These are phyloP conservation scores for Spongospora subterranea DNA, from an alignment of 208 protist species.

Conservation along the genomic window DNA sequence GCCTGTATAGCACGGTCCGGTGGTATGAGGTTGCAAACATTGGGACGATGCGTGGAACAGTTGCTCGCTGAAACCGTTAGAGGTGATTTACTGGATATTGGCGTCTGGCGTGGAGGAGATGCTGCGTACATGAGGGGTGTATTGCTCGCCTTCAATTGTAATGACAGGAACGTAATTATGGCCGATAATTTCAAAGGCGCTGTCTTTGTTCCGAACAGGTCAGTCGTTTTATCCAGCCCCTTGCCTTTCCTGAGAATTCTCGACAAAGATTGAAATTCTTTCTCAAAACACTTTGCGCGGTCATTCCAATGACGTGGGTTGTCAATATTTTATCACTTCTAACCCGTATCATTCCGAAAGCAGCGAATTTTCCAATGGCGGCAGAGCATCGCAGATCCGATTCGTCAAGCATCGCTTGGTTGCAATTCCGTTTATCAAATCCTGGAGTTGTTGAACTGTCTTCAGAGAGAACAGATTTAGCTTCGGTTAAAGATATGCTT, in stretches of 20 bases:
- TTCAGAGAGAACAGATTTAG: not conserved
- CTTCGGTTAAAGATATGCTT: not conserved
- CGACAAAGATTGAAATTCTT: not conserved
- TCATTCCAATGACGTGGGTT: not conserved
- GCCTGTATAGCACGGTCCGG: not conserved
- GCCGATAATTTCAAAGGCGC: constrained; percentile 2
- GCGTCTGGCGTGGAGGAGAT: constrained; percentile 28
- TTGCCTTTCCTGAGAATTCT: not conserved
- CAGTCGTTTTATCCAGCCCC: not conserved
- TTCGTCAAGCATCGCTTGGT: not conserved
- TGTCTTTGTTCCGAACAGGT: not conserved
- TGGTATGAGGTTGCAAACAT: constrained; percentile 8
- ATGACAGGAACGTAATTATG: not conserved
- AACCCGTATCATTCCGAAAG: not conserved
- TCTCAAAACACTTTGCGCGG: not conserved
- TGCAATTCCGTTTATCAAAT: constrained; percentile 3
- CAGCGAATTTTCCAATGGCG: not conserved
- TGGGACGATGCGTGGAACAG: not conserved
- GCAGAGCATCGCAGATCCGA: not conserved
- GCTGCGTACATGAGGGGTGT: not conserved
- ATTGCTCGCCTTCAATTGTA: not conserved
- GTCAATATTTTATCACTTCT: not conserved
- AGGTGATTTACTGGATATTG: constrained; percentile 14
- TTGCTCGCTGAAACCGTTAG: not conserved
- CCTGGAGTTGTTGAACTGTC: not conserved